Conservation (phyloP, 768 basidiomycete species). For the Infundibulicybe gibba region DNA sequence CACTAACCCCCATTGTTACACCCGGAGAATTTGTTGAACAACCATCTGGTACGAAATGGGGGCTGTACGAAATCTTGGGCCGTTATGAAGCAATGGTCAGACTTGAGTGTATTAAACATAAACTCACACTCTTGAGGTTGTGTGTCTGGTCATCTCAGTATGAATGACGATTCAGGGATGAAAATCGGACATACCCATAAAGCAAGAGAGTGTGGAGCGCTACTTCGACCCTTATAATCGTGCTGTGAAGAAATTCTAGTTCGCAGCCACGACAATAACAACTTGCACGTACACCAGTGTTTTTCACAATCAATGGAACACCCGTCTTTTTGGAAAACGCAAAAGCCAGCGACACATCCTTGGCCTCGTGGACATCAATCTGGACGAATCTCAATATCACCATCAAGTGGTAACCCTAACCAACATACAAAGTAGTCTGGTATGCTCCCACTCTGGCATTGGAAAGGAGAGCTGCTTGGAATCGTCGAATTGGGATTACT, state of each 20-base stretch:
- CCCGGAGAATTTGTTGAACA: constrained; percentile 25
- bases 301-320: constrained; percentile 45
- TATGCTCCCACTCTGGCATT: constrained; percentile 34
- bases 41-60: constrained; percentile 30
- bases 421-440: constrained; percentile 32
- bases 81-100: not conserved
- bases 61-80: constrained; percentile 28
- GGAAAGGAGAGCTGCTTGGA: constrained; percentile 16
- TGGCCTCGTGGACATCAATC: constrained; percentile 36
- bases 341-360: constrained; percentile 42
- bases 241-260: constrained; percentile 25
- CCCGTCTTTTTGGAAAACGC: constrained; percentile 33
- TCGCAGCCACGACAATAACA: not conserved
- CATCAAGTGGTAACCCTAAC: not conserved
- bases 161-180: not conserved
- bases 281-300: constrained; percentile 40
- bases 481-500: constrained; percentile 22
- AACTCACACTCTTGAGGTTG: constrained; percentile 32
- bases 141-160: constrained; percentile 26
- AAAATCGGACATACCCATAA: constrained; percentile 34
- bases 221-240: constrained; percentile 47
- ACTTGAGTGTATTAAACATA: not conserved
- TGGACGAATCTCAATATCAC: constrained; percentile 8
- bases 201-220: constrained; percentile 36
- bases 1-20: constrained; percentile 33